Base-by-base conservation (phyloP, 192 early-diverging fungal species). In the Pecoramyces ruminantium region DNA sequence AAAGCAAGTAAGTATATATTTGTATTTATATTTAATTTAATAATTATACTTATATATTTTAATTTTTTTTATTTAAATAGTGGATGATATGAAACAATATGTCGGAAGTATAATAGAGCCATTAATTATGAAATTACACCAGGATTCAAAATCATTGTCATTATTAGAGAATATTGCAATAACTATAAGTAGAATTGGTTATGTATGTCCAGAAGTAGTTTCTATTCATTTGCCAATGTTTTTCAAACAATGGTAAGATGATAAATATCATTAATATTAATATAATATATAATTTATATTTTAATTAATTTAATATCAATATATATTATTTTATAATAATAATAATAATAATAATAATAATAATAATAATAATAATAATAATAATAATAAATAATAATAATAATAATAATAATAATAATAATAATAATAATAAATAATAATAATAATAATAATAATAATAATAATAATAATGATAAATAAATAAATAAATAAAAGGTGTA, bases 101-200 rank as follows among this genome's bases (percentile, higher is more conserved):
- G 89, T 95, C 29, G 85, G 89, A 30, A 92, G 92, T n/a, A 84
- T 98, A 58, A 87, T 99, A 51, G 89, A 93, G 83, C 90, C 93
- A n/a, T 86, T 99, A 78, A 90, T 96, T 29, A 93, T 92, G 29
- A 86, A 98, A 82, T 88, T 98, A 78, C 91, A 90, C 78, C 90
- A 86, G 84, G 85, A 84, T 29, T 85, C 87, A 29, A 92, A 91
- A 28, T 89, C 92, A 29, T 84, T 91, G 29, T 93, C 93, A 28
- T 84, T 99, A 51, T 87, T 89, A 51, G 97, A 99, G 84, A 99
- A 99, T 85, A 94, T 96, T 1, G 96, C 96, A 29, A 98, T 99
- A 83, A 97, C 96, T 21, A 92, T 98, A 79, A 97, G 98, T 25
- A 92, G 98, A 58, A 85, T 99, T 38, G 98, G 96, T 21, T 85